A percentile compares a stretch with the other conserved stretches of the same genome.
Evolutionary conservation across 179 eudicot species (phyloP).

Genomic region (Silene coronaria): DNA sequence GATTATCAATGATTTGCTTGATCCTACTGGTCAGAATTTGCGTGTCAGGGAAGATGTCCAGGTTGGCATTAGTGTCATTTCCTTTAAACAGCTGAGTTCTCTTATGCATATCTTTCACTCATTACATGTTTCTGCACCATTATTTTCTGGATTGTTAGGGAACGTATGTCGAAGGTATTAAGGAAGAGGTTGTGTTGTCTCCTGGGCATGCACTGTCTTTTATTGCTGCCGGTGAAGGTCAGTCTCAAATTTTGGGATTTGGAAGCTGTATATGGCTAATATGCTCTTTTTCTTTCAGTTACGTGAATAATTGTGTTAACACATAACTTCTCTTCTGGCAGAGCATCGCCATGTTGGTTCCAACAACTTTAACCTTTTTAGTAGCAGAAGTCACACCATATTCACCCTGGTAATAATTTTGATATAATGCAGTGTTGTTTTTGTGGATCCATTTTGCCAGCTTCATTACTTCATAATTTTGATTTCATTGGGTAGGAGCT

Average conservation of each 20-base stretch:
- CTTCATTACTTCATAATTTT: neutral
- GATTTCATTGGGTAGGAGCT: neutral
- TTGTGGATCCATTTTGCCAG: neutral
- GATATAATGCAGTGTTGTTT: neutral
- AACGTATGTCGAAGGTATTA: conserved; percentile 79
- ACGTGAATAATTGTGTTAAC: conserved; percentile 1
- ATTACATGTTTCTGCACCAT: neutral
- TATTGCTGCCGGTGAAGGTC: conserved; percentile 89
- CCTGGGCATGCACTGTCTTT: conserved; percentile 88
- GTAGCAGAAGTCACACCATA: conserved; percentile 88
- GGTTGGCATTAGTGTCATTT: conserved; percentile 23
- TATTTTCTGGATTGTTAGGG: conserved; percentile 42
- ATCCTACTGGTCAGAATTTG: conserved; percentile 77
- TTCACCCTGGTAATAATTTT: conserved; percentile 40
- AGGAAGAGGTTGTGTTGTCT: conserved; percentile 84
- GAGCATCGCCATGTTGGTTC: conserved; percentile 90
- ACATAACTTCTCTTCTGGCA: conserved; percentile 20
- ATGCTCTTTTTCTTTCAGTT: neutral
- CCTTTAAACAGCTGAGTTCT: neutral
- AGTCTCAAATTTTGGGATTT: neutral
- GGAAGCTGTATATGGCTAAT: neutral
- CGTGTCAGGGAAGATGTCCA: conserved; percentile 74
- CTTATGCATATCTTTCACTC: neutral
- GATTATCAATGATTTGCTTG: conserved; percentile 90
- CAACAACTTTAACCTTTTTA: conserved; percentile 71